These are phyloP conservation scores for Nothophoma quercina DNA, from an alignment of 2,329 filamentous ascomycete species.

Conservation along the genomic window DNA sequence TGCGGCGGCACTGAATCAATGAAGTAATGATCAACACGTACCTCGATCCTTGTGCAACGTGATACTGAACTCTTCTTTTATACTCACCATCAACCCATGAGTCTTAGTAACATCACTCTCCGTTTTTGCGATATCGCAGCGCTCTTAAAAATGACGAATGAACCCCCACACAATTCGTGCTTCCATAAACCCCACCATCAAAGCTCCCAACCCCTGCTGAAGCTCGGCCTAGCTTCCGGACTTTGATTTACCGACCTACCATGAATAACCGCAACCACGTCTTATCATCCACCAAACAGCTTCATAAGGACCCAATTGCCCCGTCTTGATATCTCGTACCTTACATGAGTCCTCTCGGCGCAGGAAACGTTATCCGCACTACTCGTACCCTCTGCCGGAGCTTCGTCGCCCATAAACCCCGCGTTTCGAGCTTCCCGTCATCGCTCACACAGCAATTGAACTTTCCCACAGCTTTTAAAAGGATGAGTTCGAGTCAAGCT, in stretches of 20 bases:
- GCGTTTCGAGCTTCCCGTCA: neutral
- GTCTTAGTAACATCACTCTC: neutral
- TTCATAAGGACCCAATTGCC: conserved; percentile 10
- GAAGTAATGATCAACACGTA: conserved; percentile 11
- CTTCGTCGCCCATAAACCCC: conserved; percentile 5
- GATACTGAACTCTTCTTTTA: neutral
- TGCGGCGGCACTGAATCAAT: conserved; percentile 17
- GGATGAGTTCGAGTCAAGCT: conserved; percentile 71
- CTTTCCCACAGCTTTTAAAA: conserved; percentile 43
- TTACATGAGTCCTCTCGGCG: conserved; percentile 16
- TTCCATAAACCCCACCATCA: neutral
- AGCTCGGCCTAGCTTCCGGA: conserved; percentile 3
- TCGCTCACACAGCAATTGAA: conserved; percentile 13
- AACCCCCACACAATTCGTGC: conserved; percentile 12
- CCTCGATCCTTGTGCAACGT: neutral
- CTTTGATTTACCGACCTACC: conserved; percentile 3
- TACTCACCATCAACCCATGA: no score
- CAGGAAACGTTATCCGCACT: conserved; percentile 10
- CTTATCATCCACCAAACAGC: conserved; percentile 5
- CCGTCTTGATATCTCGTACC: conserved; percentile 2
- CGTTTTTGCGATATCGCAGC: neutral
- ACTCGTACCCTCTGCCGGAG: conserved; percentile 4
- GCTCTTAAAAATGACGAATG: conserved; percentile 3
- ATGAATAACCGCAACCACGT: conserved; percentile 1
- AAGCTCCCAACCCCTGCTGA: conserved; percentile 5